Conservation (phyloP, 179 eudicot genomes). For the Drosera spatulata region DNA sequence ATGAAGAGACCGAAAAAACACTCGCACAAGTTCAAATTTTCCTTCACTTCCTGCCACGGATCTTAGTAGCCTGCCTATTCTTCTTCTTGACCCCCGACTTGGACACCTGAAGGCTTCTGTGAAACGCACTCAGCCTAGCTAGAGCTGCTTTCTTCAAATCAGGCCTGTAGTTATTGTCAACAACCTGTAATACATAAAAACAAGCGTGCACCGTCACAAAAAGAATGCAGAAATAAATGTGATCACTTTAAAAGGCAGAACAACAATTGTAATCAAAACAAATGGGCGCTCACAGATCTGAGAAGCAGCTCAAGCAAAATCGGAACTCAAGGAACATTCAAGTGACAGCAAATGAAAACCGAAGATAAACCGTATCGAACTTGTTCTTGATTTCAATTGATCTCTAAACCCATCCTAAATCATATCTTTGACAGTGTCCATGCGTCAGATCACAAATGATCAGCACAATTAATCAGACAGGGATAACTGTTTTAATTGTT, state of each 20-base stretch:
- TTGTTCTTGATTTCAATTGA: no score
- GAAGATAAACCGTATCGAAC: no score
- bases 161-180: constrained; percentile 66
- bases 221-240: no score
- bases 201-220: no score
- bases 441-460: constrained; percentile 23
- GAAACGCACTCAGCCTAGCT: constrained; percentile 65
- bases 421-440: background rate
- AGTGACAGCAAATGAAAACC: no score
- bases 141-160: constrained; percentile 85
- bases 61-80: constrained; percentile 67
- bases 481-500: constrained; percentile 23
- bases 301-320: no score
- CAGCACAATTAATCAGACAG: constrained; percentile 29
- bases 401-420: no score
- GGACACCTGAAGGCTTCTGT: constrained; percentile 76
- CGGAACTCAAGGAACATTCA: no score
- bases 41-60: constrained; percentile 36
- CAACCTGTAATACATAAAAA: constrained; percentile 34
- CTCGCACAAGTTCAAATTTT: background rate
- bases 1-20: no score
- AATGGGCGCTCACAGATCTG: no score
- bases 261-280: no score
- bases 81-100: constrained; percentile 85
- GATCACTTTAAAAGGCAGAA: background rate